Conservation (phyloP, 306 rosid genomes). For the Lathyrus sativus region DNA sequence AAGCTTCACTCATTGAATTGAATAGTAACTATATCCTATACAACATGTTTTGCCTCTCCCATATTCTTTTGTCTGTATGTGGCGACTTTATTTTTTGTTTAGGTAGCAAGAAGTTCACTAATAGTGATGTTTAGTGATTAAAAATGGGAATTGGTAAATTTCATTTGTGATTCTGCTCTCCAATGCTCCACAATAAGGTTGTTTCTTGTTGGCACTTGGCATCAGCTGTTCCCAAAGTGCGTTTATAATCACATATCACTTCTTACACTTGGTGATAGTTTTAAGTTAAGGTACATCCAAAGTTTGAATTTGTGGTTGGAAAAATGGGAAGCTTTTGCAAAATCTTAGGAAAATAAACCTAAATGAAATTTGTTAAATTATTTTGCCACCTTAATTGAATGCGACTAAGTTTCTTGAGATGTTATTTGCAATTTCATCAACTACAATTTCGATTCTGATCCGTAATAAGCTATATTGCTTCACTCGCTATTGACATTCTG, state of each 20-base stretch:
- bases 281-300: constrained; percentile 9
- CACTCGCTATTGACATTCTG: neutral
- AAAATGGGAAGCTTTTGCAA: constrained; percentile 13
- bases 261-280: constrained; percentile 9
- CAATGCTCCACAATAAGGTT: constrained; percentile 14
- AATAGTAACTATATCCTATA: neutral
- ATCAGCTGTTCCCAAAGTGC: constrained; percentile 30
- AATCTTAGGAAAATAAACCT: constrained; percentile 11
- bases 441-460: too few species aligned
- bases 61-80: constrained; percentile 12
- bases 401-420: constrained; percentile 27
- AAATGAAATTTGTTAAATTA: neutral
- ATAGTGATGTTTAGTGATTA: constrained; percentile 26
- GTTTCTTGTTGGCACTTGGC: constrained; percentile 37
- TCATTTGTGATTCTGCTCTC: constrained; percentile 17
- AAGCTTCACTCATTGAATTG: constrained; percentile 1
- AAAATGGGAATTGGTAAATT: constrained; percentile 28
- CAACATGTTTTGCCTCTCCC: neutral
- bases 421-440: constrained; percentile 12
- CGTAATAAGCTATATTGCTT: too few species aligned
- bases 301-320: neutral
- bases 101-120: constrained; percentile 23
- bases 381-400: constrained; percentile 25
- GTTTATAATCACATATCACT: constrained; percentile 26
- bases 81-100: constrained; percentile 26